Base-by-base conservation (phyloP, 1,139 yeast genomes). In the Spencermartinsiella ligniputridi region DNA sequence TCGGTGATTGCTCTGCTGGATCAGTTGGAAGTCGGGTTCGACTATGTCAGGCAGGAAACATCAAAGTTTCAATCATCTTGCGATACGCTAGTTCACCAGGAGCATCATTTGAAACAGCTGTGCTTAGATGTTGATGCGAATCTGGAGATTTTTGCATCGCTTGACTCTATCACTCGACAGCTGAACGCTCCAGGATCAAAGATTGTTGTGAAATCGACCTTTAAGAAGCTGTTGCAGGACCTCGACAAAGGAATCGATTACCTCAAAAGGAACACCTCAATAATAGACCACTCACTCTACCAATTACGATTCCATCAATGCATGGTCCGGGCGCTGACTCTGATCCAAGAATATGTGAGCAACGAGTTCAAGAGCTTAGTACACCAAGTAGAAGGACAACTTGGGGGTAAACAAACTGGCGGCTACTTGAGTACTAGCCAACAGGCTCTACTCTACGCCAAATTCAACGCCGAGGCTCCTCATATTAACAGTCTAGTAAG, bases 261-360 rank as follows among this genome's bases (percentile, higher is more conserved):
- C 55, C 68, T 79, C 5, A 67, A 69, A 13, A 58, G 58, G 1
- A 74, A 76, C 52, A 69, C 74, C 1, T 71, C 75, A 33, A 35
- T 51, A 17, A 80, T 76, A 57, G 96, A 89, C 48, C 71, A 80
- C 15, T 95, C 83, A 29, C 59, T 78, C 3, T 89, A 87, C 62
- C 75, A 75, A 37, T 78, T 82, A 52, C 74, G 92, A 49, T 87
- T 86, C 64, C 76, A 88, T 49, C 95, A 87, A 56, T 87, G 96
- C 58, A 74, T 89, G 76, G 82, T 94, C 1, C 75, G 96, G 48
- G 82, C 95, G 0, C 71, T 89, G 45, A 80, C 95, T 0, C 69
- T 92, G 52, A 77, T 88, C 18, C 76, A 83, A 52, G 85, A 83
- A 54, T 86, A 80, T 58, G 68, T 86, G 47, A 72, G 74, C 21